Base-by-base conservation (phyloP, 2,329 filamentous ascomycete species). In the Lomentospora prolificans region DNA sequence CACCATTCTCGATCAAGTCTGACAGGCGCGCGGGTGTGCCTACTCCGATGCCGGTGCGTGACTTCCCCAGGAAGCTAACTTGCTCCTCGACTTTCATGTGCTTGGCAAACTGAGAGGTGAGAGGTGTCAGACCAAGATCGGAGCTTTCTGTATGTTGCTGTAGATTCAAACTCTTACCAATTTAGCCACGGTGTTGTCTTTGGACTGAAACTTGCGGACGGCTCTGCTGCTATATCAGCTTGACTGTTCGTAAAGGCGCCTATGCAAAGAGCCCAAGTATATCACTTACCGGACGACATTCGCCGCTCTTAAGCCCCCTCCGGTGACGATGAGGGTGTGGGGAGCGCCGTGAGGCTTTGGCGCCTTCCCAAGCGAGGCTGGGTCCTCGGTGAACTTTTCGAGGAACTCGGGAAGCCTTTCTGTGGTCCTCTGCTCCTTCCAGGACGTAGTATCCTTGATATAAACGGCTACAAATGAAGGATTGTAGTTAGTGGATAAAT, bases 81-180 rank as follows among this genome's bases (percentile, higher is more conserved):
- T 91, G 88, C 64, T 97, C 92, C 55, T 89, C 82, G 9, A 99
- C 72, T 72, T 99, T 99, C 75, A 99, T 95, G 69, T 99, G 94
- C 70, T 99, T 99, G 30, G 94, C 92, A 69, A 99, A 99, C 66
- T 82, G 55, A 30, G 8, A 3, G 6, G n/a, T 19, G n/a, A n/a
- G n/a, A n/a, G n/a, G n/a, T n/a, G n/a, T n/a, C n/a, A n/a, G n/a
- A n/a, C n/a, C n/a, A n/a, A n/a, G n/a, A n/a, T n/a, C n/a, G n/a
- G n/a, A n/a, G n/a, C n/a, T n/a, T n/a, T n/a, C n/a, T n/a, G n/a
- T n/a, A n/a, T n/a, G n/a, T n/a, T n/a, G 6, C 24, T 48, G 27
- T 12, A 19, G 10, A 50, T 36, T 10, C 24, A 3, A 3, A 19
- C 33, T 63, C 72, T 60, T 66, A 81, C 79, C 64, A 99, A 75